A percentile compares a stretch with the other conserved stretches of the same genome.
Conservation (phyloP, 2,329 filamentous ascomycete genomes). For the Fusarium incarnatum region DNA sequence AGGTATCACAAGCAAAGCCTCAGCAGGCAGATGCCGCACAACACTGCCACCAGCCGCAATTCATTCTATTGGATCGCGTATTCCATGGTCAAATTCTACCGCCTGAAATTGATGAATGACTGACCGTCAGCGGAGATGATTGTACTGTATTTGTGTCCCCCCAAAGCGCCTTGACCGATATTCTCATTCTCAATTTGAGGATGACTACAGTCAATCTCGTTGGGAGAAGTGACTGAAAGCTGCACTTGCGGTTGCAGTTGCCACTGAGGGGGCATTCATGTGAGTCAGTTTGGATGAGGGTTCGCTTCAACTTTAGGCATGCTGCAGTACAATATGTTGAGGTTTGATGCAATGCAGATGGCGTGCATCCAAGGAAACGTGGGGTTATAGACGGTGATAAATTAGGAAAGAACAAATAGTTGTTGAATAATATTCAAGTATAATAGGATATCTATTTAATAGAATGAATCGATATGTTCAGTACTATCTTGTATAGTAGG, state of each 20-base stretch:
- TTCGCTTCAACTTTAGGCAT: neutral
- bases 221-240: constrained; percentile 18
- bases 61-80: constrained; percentile 7
- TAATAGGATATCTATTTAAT: too few relatives aligned
- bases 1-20: constrained; percentile 22
- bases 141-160: constrained; percentile 10
- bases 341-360: constrained; percentile 25
- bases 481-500: too few relatives aligned
- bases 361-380: constrained; percentile 22
- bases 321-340: neutral
- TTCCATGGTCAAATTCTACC: neutral
- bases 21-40: constrained; percentile 27
- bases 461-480: too few relatives aligned
- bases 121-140: constrained; percentile 8
- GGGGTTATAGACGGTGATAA: constrained; percentile 12
- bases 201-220: constrained; percentile 7
- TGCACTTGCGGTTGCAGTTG: constrained; percentile 12
- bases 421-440: fast-evolving
- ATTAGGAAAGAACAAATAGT: neutral
- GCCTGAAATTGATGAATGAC: neutral
- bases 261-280: constrained; percentile 19
- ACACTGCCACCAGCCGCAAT: constrained; percentile 30
- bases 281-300: constrained; percentile 31
- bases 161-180: constrained; percentile 32
- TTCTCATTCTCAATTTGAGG: constrained; percentile 25